phyloP scores from a whole-genome alignment of 441 rosid genomes.

The Euphorbia celastroides region DNA sequence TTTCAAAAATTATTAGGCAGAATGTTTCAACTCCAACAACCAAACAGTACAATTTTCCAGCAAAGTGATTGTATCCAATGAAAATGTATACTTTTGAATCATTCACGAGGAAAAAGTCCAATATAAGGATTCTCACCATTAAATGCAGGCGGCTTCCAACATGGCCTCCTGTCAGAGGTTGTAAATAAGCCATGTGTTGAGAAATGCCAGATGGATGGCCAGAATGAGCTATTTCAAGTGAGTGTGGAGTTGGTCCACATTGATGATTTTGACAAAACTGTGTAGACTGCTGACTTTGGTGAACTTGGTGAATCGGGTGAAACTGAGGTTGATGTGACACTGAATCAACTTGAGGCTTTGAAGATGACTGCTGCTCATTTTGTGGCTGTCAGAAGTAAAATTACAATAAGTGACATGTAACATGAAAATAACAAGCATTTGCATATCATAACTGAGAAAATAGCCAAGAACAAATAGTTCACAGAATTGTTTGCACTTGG shows the following conservation, averaged over 20 bases:
- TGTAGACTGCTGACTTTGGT: conserved; percentile 49
- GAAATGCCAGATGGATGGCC: conserved; percentile 68
- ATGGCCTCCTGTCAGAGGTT: conserved; percentile 62
- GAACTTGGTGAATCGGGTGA: conserved; percentile 68
- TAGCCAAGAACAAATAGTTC: not conserved
- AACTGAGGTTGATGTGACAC: conserved; percentile 65
- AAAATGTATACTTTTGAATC: not conserved
- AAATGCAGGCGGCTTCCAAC: conserved; percentile 59
- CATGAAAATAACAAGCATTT: not conserved
- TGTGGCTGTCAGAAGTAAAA: conserved; percentile 35
- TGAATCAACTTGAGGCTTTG: conserved; percentile 65
- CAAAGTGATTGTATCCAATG: not conserved
- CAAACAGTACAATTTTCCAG: not conserved
- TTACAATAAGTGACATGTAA: not conserved
- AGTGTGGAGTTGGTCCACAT: conserved; percentile 46
- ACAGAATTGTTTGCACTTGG: not conserved
- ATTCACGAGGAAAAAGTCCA: not conserved
- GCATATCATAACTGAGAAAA: not conserved
- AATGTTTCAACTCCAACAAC: no score
- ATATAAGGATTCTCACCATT: conserved; percentile 47
- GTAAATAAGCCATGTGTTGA: conserved; percentile 83
- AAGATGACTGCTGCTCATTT: conserved; percentile 49
- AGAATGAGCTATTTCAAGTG: conserved; percentile 57
- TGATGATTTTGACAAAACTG: conserved; percentile 74
- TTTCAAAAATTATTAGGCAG: no score